Percentiles rank a stretch among this genome's conserved stretches.
These are phyloP conservation scores for Globisporangium ultimum DNA, from an alignment of 352 stramenopile genomes.

Conservation along the genomic window DNA sequence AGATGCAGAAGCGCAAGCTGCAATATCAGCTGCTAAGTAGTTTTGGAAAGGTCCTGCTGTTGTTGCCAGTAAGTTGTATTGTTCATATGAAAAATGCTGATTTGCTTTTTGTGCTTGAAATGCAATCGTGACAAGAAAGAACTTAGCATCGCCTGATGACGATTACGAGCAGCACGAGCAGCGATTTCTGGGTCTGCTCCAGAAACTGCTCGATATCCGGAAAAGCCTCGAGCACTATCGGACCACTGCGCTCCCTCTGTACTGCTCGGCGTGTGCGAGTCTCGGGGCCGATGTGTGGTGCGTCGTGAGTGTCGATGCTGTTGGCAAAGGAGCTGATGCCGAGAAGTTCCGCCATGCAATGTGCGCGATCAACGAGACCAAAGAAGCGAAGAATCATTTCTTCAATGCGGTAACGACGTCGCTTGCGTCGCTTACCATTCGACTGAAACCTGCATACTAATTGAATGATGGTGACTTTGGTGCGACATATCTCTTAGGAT, in stretches of 20 bases:
- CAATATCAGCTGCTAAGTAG: conserved; percentile 51
- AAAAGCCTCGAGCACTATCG: conserved; percentile 70
- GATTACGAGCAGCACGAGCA: conserved; percentile 71
- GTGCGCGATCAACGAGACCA: conserved; percentile 74
- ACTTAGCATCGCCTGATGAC: conserved; percentile 47
- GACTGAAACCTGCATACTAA: too few species aligned
- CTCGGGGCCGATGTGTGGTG: conserved; percentile 75
- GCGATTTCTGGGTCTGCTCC: conserved; percentile 58
- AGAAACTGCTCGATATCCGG: conserved; percentile 72
- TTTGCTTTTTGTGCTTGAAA: not conserved
- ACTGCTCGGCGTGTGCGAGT: conserved; percentile 56
- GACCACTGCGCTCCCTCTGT: conserved; percentile 48
- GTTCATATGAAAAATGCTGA: too few species aligned
- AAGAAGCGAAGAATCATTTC: conserved; percentile 71
- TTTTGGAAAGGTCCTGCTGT: conserved; percentile 36
- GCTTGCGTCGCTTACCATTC: not conserved
- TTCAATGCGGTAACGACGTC: conserved; percentile 49
- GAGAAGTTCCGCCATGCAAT: conserved; percentile 74
- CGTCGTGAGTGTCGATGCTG: conserved; percentile 59
- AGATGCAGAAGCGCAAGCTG: conserved; percentile 56
- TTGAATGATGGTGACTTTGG: too few species aligned
- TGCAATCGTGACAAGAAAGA: conserved; percentile 21
- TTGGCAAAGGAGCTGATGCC: conserved; percentile 56
- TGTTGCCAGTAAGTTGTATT: too few species aligned
- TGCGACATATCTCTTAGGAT: conserved; percentile 30